Evolutionary conservation across 1,284 basidiomycete genomes (phyloP), one percentile per base, ranked within the genome.

Genomic region (Boletus sp.): DNA sequence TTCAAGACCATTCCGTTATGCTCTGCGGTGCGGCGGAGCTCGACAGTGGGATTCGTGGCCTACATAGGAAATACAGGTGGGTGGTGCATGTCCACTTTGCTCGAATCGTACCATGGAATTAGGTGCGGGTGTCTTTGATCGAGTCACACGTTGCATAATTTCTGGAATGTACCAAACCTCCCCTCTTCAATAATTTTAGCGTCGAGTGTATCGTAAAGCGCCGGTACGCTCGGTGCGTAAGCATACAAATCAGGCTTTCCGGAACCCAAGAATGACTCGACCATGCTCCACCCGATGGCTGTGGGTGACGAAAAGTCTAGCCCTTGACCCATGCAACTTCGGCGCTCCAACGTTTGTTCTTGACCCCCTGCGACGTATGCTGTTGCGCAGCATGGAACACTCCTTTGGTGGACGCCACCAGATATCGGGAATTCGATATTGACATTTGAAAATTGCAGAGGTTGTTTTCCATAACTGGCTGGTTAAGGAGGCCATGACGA

Each of bases 291-390:
- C 27, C 15, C 39, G 45, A 66, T 53, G 61, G 67, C 59, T 62
- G 63, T 65, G 59, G 61, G 24, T 31, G 53, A 53, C 51, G 16
- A 54, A 44, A 45, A 39, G 57, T 27, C 59, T 52, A 58, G 69
- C 68, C 68, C 68, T 70, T 64, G 64, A 67, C 71, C 68, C 71
- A 70, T 65, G 61, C 50, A 65, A 56, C 53, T 54, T 56, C 18
- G 61, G 55, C 59, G 63, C 65, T 49, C 27, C 58, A 59, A 46
- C 51, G 47, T 48, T 59, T 49, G 53, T 48, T 47, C 43, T 55
- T 47, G 54, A 37, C 42, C 52, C 16, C 60, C 53, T 43, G 57
- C 57, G 51, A 61, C 35, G n/a, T 52, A 55, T 45, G 50, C 61
- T 58, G 53, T 58, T 35, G 35, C 57, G 70, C 70, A 70, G 69